Base-by-base conservation (phyloP, 352 stramenopile genomes). In the Aphanomyces invadans region DNA sequence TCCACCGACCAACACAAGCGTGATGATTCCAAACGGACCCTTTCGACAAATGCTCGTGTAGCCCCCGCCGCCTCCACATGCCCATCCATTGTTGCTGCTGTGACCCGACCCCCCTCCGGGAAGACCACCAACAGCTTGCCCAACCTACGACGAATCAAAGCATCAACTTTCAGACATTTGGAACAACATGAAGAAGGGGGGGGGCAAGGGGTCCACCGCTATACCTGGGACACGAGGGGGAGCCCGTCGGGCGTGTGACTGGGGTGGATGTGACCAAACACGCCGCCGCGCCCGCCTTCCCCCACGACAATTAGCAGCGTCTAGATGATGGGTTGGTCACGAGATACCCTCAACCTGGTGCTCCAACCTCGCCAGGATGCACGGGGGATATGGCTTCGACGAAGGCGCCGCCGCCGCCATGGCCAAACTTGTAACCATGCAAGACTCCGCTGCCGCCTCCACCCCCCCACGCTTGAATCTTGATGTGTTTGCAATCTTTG, bases 21-120 rank as follows among this genome's bases (percentile, higher is more conserved):
- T 86, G 72, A 89, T 76, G 59, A 86, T 80, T 0, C 83, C 81
- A 32, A 75, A 87, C 1, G 83, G 76, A 32, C 78, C 74, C 38
- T 88, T 72, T 3, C 83, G 74, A 53, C 87, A 87, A 42, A 92
- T 73, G 54, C 78, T 87, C 23, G 81, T 90, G 63, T 83, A 89
- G 2, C 83, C 83, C 28, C 83, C 81, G 1, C 83, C 83, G 0
- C 79, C 81, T 19, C 83, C 83, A 48, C 81, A 88, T 0, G 81
- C 80, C 44, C 71, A 79, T 63, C 88, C 77, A 21, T 86, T 89
- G 53, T 92, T 92, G 4, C 78, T 80, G 21, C 76, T 79, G 60
- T 89, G 75, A 26, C 83, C 81, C 11, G 71, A 42, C 0, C 83
- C 83, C 4, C 83, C 83, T 17, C 83, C 83, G 42, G 80, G 83